Base-by-base conservation (phyloP, 2,329 filamentous ascomycete genomes). In the Colletotrichum ledebouriae region DNA sequence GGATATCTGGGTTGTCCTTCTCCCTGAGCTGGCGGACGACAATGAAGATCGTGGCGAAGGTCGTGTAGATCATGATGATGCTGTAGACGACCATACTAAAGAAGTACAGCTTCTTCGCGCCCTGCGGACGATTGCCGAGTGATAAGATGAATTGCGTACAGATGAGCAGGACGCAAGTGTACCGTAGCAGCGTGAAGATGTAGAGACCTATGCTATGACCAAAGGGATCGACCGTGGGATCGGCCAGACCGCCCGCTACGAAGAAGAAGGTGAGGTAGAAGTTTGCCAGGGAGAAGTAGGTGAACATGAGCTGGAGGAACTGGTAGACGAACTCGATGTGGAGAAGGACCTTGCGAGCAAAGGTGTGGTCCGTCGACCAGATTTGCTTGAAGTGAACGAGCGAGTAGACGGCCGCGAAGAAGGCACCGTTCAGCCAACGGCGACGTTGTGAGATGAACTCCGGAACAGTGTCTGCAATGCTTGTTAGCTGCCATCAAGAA, bases 241-340 rank as follows among this genome's bases (percentile, higher is more conserved):
- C 94, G 0, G 92, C 87, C 15, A 99, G 86, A 46, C 94, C 97
- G 49, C 96, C 96, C 22, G 94, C 94, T 72, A 99, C 91, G 83
- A 99, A 99, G 86, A 94, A 99, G 82, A 99, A 99, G 66, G 94
- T 97, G 59, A 99, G 90, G 79, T 98, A 99, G 85, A 98, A 99
- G 84, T 99, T 99, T 79, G 95, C 94, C 46, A 99, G 89, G 11
- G 95, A 97, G 84, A 99, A 98, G 84, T 94, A 99, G 52, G 96
- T 99, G 83, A 99, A 99, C 70, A 97, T 80, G 13, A 99, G 88
- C 76, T 94, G 92, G 73, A 98, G 86, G 77, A 97, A 91, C 78
- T 99, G 96, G 80, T 99, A 99, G 73, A 97, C 79, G 77, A 98
- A 98, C 78, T 99, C 96, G 73, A 98, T 89, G 79, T 98, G 94